Conservation (phyloP, 78 protist genomes). For the Planoprotostelium fungivorum region DNA sequence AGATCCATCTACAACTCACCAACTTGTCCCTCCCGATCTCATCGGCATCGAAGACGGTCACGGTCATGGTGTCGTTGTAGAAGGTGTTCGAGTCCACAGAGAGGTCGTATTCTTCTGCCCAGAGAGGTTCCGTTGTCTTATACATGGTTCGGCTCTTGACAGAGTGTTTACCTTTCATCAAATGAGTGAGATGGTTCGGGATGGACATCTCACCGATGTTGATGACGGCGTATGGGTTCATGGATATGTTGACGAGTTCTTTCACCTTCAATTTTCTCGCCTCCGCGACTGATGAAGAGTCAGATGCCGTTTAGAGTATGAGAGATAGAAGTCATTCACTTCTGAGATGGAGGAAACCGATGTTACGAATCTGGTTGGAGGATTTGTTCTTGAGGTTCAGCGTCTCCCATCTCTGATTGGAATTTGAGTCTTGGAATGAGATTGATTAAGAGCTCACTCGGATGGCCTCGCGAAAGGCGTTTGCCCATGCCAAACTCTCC, state of each 20-base stretch:
- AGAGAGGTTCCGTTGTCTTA: background rate
- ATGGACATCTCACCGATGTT: background rate
- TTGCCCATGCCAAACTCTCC: background rate
- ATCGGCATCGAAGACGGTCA: background rate
- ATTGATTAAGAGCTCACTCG: background rate
- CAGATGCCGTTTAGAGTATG: background rate
- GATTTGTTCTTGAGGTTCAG: background rate
- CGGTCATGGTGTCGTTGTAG: background rate
- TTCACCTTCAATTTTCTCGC: background rate
- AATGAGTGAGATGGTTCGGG: background rate
- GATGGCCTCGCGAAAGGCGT: background rate
- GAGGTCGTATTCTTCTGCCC: background rate
- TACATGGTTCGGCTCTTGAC: background rate
- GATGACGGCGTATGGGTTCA: background rate
- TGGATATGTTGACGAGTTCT: background rate
- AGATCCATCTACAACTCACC: background rate
- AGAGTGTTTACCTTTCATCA: background rate
- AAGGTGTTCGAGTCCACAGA: background rate
- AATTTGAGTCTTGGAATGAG: background rate
- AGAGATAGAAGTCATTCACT: background rate
- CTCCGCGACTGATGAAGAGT: background rate
- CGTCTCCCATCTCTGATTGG: background rate
- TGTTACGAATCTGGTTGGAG: background rate
- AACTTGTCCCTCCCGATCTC: background rate
- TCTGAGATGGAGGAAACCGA: background rate